Evolutionary conservation across 2,329 filamentous ascomycete genomes (phyloP).

Genomic region (Calonectria pseudoturangicola): DNA sequence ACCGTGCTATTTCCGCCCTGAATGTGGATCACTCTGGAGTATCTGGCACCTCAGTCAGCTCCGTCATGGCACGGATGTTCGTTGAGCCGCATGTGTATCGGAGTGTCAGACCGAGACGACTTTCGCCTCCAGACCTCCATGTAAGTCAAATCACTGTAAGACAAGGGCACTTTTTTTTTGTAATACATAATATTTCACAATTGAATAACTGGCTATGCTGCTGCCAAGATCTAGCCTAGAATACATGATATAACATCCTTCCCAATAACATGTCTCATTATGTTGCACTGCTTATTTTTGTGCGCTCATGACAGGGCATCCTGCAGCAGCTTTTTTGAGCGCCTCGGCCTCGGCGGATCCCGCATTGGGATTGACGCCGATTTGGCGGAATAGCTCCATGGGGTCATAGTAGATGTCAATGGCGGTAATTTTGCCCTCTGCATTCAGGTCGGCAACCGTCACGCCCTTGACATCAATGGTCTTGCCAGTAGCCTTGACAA

Average conservation of each 20-base stretch:
- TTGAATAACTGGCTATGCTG: neutral
- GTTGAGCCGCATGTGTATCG: neutral
- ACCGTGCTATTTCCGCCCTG: neutral
- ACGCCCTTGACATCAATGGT: conserved; percentile 79
- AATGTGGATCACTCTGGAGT: neutral
- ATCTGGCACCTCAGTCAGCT: neutral
- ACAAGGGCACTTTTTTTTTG: neutral
- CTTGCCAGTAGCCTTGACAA: conserved; percentile 76
- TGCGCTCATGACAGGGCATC: conserved; percentile 15
- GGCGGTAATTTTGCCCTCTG: conserved; percentile 73
- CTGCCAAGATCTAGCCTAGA: neutral
- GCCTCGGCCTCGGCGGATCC: neutral
- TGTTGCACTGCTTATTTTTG: conserved; percentile 7
- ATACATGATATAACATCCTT: conserved; percentile 8
- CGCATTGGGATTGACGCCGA: conserved; percentile 54
- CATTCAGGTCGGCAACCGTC: conserved; percentile 77
- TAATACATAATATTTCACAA: conserved; percentile 3
- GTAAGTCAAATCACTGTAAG: neutral
- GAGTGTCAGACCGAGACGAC: neutral
- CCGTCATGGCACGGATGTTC: neutral
- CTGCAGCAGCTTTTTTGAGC: neutral
- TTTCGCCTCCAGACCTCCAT: neutral
- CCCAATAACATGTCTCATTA: conserved; percentile 16
- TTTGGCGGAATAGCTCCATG: conserved; percentile 80
- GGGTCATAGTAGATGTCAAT: conserved; percentile 81